phyloP scores from a whole-genome alignment of 495 filamentous ascomycete genomes.

The Parmelia sp. region DNA sequence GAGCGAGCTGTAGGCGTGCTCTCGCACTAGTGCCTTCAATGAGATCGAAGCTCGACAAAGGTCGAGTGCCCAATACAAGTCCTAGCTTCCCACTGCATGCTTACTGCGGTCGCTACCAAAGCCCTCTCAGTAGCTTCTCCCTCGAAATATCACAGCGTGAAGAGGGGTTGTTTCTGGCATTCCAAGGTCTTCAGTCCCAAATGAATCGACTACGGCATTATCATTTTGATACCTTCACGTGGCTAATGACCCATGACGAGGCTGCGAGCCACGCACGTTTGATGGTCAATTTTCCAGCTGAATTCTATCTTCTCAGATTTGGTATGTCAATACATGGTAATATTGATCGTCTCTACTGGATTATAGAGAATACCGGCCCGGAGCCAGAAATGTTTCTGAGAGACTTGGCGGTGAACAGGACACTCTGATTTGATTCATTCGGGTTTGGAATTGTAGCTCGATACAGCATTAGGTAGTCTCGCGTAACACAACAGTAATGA shows the following conservation, averaged over 20 bases:
- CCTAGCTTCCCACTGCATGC: slow-evolving; percentile 1
- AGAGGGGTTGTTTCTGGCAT: neutral
- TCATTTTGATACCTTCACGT: slow-evolving; percentile 11
- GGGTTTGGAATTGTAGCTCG: neutral
- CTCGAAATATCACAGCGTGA: neutral
- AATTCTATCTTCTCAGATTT: slow-evolving; percentile 13
- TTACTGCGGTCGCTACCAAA: slow-evolving; percentile 6
- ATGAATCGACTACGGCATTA: neutral
- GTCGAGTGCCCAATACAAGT: slow-evolving; percentile 2
- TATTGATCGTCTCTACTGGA: slow-evolving; percentile 8
- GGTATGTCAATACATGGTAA: neutral
- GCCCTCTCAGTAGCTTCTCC: neutral
- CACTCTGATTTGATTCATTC: neutral
- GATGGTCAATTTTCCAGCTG: neutral
- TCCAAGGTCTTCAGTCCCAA: neutral
- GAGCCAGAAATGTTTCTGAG: slow-evolving; percentile 4
- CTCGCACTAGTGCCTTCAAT: slow-evolving; percentile 5
- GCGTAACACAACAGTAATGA: neutral
- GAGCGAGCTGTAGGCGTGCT: neutral
- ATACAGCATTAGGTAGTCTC: neutral
- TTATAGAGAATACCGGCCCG: neutral
- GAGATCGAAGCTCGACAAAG: neutral
- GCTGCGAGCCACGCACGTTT: neutral
- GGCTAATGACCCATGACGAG: slow-evolving; percentile 14
- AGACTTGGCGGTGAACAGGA: neutral